Conservation (phyloP, 2,329 filamentous ascomycete species). For the Xylaria digitata region DNA sequence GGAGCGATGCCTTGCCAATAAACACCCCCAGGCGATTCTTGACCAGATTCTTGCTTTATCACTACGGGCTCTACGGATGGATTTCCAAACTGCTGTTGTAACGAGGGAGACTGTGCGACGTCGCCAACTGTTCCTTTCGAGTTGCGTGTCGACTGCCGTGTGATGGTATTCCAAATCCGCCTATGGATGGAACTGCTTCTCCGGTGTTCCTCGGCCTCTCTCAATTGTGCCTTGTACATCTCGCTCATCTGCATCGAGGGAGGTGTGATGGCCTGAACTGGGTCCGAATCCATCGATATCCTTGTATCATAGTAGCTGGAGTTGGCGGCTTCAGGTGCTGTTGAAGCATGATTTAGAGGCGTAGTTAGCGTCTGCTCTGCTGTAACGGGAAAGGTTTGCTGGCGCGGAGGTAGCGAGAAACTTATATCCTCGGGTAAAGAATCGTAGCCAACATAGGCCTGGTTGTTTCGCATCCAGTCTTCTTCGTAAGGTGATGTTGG, state of each 20-base stretch:
- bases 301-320: constrained; percentile 50
- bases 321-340: constrained; percentile 48
- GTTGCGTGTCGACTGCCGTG: constrained; percentile 48
- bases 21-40: constrained; percentile 30
- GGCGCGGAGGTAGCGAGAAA: constrained; percentile 40
- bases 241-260: constrained; percentile 49
- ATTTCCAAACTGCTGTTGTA: constrained; percentile 41
- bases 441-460: constrained; percentile 38
- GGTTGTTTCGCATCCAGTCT: constrained; percentile 40
- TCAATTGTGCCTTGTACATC: constrained; percentile 49
- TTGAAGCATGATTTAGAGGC: constrained; percentile 40
- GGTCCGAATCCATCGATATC: constrained; percentile 50
- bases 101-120: constrained; percentile 38
- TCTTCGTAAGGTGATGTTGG: constrained; percentile 38
- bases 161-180: constrained; percentile 46
- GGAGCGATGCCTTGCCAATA: constrained; percentile 30
- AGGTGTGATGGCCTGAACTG: constrained; percentile 42
- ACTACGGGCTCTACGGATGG: constrained; percentile 38
- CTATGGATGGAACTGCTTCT: constrained; percentile 48
- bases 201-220: constrained; percentile 46
- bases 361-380: constrained; percentile 36
- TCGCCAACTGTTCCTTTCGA: constrained; percentile 39
- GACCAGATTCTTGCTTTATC: constrained; percentile 42
- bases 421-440: constrained; percentile 41
- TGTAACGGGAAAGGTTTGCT: constrained; percentile 40